Evolutionary conservation across 2,329 filamentous ascomycete species (phyloP), one percentile per base, ranked within the genome.

Genomic region (Aureobasidium vineae): DNA sequence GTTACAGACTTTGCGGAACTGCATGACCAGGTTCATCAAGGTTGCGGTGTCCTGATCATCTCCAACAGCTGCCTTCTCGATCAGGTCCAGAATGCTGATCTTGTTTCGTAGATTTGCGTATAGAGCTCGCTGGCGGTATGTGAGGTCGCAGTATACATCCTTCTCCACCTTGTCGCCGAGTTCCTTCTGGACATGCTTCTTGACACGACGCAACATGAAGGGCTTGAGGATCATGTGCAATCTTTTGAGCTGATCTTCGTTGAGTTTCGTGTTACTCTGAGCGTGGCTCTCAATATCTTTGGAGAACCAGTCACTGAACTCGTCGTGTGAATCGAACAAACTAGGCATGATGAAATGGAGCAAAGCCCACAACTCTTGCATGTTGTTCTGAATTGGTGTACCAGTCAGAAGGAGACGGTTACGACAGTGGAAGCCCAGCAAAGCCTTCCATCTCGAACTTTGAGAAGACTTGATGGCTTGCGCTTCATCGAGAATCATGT

Each of bases 331-430:
- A 77, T 95, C 95, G 78, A 99, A 99, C 61, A 99, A 84, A 50
- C 91, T 97, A n/a, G 95, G 95, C 95, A 99, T 98, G 81, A 98
- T 98, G 81, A 99, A 99, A 84, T 99, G 95, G 23, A 99, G 84
- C 71, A 99, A 80, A 36, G 95, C 95, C 95, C 95, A 99, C 67
- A 99, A 80, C 79, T 99, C 94, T 79, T 98, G 95, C 95, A 99
- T 99, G 83, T 98, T 99, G 82, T 99, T 99, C 78, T 99, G 95
- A 70, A 99, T 98, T 2, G 95, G 95, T 0, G 95, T 99, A 80
- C 95, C 95, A 0, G 95, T 99, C 23, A 99, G 85, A 52, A 99
- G 82, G 54, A 99, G 85, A 71, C 95, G 88, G 79, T 98, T 99
- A 68, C 95, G 90, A 80, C 94, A 98, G 76, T 96, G 91, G 83